phyloP scores from a whole-genome alignment of 352 stramenopile species.

The Peronospora tabacina region DNA sequence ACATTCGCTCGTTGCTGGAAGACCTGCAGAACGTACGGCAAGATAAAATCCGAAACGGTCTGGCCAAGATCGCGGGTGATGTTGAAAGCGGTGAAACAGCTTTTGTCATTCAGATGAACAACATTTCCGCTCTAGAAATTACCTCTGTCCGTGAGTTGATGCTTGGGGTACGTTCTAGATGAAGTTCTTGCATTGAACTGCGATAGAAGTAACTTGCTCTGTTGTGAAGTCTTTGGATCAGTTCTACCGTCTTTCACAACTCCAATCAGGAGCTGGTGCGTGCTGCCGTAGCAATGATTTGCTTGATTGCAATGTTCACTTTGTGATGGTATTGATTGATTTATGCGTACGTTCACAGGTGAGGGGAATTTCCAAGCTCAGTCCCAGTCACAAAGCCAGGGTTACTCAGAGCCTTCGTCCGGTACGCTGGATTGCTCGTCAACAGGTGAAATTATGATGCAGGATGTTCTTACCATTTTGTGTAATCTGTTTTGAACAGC shows the following conservation, averaged over 20 bases:
- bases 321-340: slow-evolving; percentile 1
- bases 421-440: slow-evolving; percentile 14
- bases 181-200: not conserved
- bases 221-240: slow-evolving; percentile 66
- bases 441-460: not conserved
- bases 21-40: slow-evolving; percentile 86
- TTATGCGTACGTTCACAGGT: slow-evolving; percentile 4
- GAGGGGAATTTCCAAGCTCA: slow-evolving; percentile 21
- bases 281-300: not conserved
- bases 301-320: not conserved
- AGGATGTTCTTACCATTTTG: slow-evolving; percentile 8
- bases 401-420: slow-evolving; percentile 31
- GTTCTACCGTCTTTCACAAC: slow-evolving; percentile 63
- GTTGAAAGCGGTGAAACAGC: slow-evolving; percentile 65
- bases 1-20: slow-evolving; percentile 74
- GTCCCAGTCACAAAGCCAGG: slow-evolving; percentile 36
- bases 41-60: slow-evolving; percentile 85
- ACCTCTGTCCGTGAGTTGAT: slow-evolving; percentile 86
- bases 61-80: slow-evolving; percentile 72
- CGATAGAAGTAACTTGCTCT: not conserved
- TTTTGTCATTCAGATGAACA: slow-evolving; percentile 85
- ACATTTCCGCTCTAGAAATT: slow-evolving; percentile 80
- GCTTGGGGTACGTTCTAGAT: slow-evolving; percentile 43
- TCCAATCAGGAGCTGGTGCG: slow-evolving; percentile 40
- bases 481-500: slow-evolving; percentile 11